Base-by-base conservation (phyloP, 176 grass and related monocot species). In the Otatea glauca region DNA sequence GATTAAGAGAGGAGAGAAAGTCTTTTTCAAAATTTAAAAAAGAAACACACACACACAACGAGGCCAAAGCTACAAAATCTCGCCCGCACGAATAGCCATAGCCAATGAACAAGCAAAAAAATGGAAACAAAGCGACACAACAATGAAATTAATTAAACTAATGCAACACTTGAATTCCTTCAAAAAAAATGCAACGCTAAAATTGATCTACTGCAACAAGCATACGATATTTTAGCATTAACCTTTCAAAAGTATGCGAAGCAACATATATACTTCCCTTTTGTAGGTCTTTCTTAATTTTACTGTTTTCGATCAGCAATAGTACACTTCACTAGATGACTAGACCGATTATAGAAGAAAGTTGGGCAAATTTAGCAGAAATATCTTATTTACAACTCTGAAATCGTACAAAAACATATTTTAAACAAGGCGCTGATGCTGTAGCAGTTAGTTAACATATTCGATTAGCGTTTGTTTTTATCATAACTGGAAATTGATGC, bases 401-500 rank as follows among this genome's bases (percentile, higher is more conserved):
- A 21, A 64, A 32, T 9, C 25, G 76, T 32, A 49, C 37, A 47
- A 3, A 27, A 48, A 14, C 25, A 12, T 34, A 18, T 48, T 50
- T 49, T 21, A 11, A 29, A 35, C 6, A 27, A 48, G 25, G 7
- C 16, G 69, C n/a, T 8, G 43, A 75, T 17, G 3, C 29, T 12
- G 16, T 37, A 66, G 18, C 7, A 39, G 65, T 50, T 74, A 8
- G 25, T 20, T 70, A 20, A 8, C 6, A 29, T 65, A 39, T 65
- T 65, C 44, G 25, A 41, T 27, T 18, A 12, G 29, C 18, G 7
- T 65, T 75, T 66, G 8, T 34, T 42, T 74, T 7, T 5, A 54
- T 75, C 34, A 11, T 20, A 53, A 84, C 81, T 25, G 59, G n/a
- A 76, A 75, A 65, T 14, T 43, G 60, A 67, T 84, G 71, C 47